Base-by-base conservation (phyloP, 2,329 filamentous ascomycete genomes). In the Rhinocladiella mackenziei region DNA sequence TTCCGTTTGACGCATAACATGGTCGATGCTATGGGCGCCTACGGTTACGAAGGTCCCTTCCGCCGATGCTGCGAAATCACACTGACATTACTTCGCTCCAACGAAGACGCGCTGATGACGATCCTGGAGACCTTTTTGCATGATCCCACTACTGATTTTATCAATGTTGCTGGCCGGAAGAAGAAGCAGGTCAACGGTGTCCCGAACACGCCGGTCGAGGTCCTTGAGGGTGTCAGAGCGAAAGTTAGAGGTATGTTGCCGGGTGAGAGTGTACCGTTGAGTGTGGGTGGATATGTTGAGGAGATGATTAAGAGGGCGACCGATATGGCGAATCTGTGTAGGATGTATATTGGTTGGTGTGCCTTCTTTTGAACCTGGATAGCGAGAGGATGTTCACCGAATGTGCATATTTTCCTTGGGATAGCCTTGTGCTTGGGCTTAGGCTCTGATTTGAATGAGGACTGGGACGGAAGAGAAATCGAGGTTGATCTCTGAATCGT, bases 1-100 rank as follows among this genome's bases (percentile, higher is more conserved):
- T 99, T 98, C 74, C 85, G 94, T 11, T 75, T 98, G 30, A 98
- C 92, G 3, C 91, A 96, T 73, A 98, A 98, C 67, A 97, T 98
- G 91, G 80, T 94, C 25, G 87, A 94, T 53, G 94, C 92, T 8
- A 97, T 98, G 81, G 92, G 73, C 4, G 83, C 94, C 15, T 91
- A 94, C 61, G 88, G 89, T 49, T 88, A 92, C 62, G 92, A 97
- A 64, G 86, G 92, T 0, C 89, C 92, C 0, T 99, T 96, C 67
- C 78, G 89, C 30, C 85, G 86, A 59, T 91, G 87, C 36, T 91
- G 86, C 48, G 94, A 98, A 67, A 75, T 97, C 50, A 94, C 89
- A 8, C 75, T 97, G 48, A 75, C 78, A 31, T 81, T 96, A 19
- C 74, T 97, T 7, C 78, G 92, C 1, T 86, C 94, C 63, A 89